Percentiles rank a stretch among this genome's conserved stretches.
Conservation (phyloP, 257 asterid species). For the Solanum microdontum region DNA sequence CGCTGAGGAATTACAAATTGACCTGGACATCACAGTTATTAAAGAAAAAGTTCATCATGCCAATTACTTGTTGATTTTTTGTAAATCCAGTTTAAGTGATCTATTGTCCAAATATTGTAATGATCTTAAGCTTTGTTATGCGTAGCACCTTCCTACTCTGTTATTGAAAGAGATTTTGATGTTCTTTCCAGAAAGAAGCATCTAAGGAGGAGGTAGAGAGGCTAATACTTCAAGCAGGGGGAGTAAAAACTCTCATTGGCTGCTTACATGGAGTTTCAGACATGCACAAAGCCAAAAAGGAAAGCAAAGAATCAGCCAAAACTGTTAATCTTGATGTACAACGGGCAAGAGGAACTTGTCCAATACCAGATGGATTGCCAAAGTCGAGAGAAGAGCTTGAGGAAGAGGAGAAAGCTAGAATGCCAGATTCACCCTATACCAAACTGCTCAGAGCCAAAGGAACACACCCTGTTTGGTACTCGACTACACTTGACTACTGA, state of each 20-base stretch:
- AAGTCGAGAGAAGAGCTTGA: slow-evolving; percentile 63
- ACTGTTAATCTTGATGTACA: background rate
- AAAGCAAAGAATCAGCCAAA: slow-evolving; percentile 8
- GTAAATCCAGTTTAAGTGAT: background rate
- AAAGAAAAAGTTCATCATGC: background rate
- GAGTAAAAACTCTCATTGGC: slow-evolving; percentile 68
- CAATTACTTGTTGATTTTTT: background rate
- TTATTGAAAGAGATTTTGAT: background rate
- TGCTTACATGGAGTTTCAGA: slow-evolving; percentile 59
- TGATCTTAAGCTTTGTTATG: background rate
- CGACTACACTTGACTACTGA: slow-evolving; percentile 59
- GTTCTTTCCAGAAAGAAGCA: slow-evolving; percentile 42
- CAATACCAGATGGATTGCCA: slow-evolving; percentile 85
- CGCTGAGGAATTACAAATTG: background rate
- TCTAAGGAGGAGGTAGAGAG: slow-evolving; percentile 80
- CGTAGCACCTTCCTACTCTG: background rate
- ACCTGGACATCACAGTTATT: background rate
- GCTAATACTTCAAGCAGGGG: slow-evolving; percentile 66
- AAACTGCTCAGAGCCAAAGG: slow-evolving; percentile 73
- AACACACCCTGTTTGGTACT: slow-evolving; percentile 58
- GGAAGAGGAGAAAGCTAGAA: slow-evolving; percentile 65
- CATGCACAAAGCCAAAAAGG: slow-evolving; percentile 43
- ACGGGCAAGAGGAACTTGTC: slow-evolving; percentile 17
- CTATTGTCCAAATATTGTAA: background rate
- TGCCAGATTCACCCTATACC: slow-evolving; percentile 93